These are phyloP conservation scores for Closterium sp. DNA, from an alignment of 139 green algal genomes.

Conservation along the genomic window DNA sequence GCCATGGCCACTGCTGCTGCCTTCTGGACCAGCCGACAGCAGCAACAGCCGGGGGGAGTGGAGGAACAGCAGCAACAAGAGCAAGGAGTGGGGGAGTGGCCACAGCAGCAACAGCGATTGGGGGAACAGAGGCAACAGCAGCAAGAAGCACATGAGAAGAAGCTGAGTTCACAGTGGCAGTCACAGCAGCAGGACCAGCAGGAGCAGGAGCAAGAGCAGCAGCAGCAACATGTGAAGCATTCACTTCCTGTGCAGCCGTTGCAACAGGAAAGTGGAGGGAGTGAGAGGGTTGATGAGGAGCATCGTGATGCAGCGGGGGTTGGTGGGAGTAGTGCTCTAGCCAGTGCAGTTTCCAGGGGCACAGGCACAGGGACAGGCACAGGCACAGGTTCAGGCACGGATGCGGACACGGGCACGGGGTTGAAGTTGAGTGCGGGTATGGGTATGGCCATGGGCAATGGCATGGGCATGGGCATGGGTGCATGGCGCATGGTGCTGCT, in stretches of 20 bases:
- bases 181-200: neutral
- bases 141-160: neutral
- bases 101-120: neutral
- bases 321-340: neutral
- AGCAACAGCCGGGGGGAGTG: neutral
- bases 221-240: neutral
- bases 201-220: neutral
- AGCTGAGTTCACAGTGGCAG: neutral
- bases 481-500: conserved; percentile 23
- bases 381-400: neutral
- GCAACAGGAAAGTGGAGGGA: neutral
- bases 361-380: neutral
- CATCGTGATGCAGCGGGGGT: neutral
- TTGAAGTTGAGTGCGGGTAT: neutral
- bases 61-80: neutral
- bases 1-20: neutral
- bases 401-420: neutral
- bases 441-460: neutral
- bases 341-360: neutral
- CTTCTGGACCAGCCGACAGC: neutral
- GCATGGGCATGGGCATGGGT: neutral
- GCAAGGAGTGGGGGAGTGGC: neutral
- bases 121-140: neutral
- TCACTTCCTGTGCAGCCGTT: neutral
- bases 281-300: neutral